Base-by-base conservation (phyloP, 2,329 filamentous ascomycete species). In the Diaporthe sp. region DNA sequence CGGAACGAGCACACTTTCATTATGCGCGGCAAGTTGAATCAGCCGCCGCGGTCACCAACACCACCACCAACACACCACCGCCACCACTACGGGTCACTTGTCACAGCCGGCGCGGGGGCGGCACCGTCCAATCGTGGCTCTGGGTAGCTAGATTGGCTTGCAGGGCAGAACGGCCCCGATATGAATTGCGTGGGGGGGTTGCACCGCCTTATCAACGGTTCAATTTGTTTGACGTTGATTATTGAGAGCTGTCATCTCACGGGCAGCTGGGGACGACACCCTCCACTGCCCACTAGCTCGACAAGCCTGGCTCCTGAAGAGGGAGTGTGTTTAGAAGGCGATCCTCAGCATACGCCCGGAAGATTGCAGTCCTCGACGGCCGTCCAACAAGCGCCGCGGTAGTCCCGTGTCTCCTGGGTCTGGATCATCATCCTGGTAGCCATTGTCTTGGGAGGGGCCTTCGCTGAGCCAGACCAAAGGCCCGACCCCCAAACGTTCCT, bases 181-280 rank as follows among this genome's bases (percentile, higher is more conserved):
- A 70, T 70, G 65, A 70, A 55, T 22, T 55, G 34, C 49, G 65
- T 70, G 65, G 65, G 65, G 65, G 63, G 65, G 47, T 70, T 55
- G 49, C 65, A 70, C 49, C 34, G 49, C 65, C 65, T 70, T 70
- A 70, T 70, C 65, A 70, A 42, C 65, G 49, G 49, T 42, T 39
- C 34, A 70, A 55, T 70, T 55, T 70, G 65, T 55, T 70, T 70
- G 65, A 70, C 65, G 31, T 70, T 55, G 65, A 70, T 70, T 55
- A 42, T 70, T 55, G 65, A 70, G 65, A 70, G 65, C 65, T 70
- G 65, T 70, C 65, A 70, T 17, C 65, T 70, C n/a, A 39, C 13
- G 65, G n/a, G n/a, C 34, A 47, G 20, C 61, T 49, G 25, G n/a
- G 61, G 28, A 17, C 42, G 49, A 55, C 65, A 70, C 65, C 49